Evolutionary conservation across 306 rosid species (phyloP).

Genomic region (Boehmeria nivea): DNA sequence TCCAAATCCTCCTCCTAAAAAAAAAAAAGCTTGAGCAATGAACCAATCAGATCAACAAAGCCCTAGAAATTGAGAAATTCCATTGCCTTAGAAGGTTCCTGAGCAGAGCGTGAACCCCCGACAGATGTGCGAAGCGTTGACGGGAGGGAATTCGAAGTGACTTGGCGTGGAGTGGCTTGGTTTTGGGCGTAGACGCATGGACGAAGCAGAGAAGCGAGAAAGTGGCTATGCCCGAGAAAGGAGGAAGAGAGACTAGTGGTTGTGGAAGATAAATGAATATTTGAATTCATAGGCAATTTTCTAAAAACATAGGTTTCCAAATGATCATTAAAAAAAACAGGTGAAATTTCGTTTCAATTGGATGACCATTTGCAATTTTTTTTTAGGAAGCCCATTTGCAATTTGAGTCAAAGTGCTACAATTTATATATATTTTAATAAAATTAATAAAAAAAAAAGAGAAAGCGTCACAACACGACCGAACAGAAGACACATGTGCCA

Average conservation of each 20-base stretch:
- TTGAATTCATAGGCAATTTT: too few species aligned
- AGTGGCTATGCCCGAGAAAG: constrained; percentile 12
- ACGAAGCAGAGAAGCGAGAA: constrained; percentile 28
- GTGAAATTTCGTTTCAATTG: too few species aligned
- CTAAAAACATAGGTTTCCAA: too few species aligned
- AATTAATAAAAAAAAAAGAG: too few species aligned
- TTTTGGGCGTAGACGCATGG: constrained; percentile 41
- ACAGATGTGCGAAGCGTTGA: constrained; percentile 72
- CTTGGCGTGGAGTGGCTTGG: constrained; percentile 71
- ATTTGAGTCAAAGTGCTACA: too few species aligned
- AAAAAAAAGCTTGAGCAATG: neutral
- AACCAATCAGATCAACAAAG: neutral
- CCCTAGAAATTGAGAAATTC: neutral
- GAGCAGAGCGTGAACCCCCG: constrained; percentile 64
- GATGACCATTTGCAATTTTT: too few species aligned
- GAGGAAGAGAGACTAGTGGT: constrained; percentile 23
- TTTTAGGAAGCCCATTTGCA: too few species aligned
- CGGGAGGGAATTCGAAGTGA: constrained; percentile 79
- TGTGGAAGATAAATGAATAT: too few species aligned
- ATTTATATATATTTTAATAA: too few species aligned
- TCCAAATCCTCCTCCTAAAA: constrained; percentile 65
- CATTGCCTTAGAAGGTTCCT: constrained; percentile 43
- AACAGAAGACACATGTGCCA: too few species aligned
- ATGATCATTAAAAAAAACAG: too few species aligned
- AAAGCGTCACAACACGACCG: too few species aligned